Conservation (phyloP, 2,329 filamentous ascomycete species). For the Neurospora sp. region DNA sequence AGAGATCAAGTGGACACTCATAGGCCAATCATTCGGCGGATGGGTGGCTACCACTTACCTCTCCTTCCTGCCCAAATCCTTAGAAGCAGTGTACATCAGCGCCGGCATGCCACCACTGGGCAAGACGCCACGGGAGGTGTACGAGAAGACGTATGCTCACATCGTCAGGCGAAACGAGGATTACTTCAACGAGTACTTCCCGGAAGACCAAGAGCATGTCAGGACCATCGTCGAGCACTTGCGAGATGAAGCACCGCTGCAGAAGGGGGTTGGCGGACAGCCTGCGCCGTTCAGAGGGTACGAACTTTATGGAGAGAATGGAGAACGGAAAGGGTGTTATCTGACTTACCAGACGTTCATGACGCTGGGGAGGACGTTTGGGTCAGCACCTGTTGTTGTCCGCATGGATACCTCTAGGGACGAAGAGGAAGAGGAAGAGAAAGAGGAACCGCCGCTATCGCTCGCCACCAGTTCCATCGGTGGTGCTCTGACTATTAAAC, state of each 20-base stretch:
- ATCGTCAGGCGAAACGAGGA: slow-evolving; percentile 49
- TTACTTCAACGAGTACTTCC: slow-evolving; percentile 54
- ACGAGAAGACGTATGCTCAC: slow-evolving; percentile 46
- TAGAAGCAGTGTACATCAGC: slow-evolving; percentile 54
- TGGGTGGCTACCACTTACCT: slow-evolving; percentile 64
- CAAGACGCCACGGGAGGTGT: slow-evolving; percentile 50
- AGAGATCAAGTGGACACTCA: slow-evolving; percentile 55
- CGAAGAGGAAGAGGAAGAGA: neutral
- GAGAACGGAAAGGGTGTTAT: slow-evolving; percentile 20
- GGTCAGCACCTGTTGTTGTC: slow-evolving; percentile 19
- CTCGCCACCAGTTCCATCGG: neutral
- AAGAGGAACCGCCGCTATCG: neutral
- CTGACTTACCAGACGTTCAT: slow-evolving; percentile 49
- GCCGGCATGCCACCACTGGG: slow-evolving; percentile 60
- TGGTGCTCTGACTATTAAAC: neutral
- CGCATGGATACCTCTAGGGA: neutral
- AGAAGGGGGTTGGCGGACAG: neutral
- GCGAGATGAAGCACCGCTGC: neutral
- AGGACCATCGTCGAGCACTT: slow-evolving; percentile 24
- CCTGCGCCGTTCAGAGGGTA: neutral
- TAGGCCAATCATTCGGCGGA: slow-evolving; percentile 66
- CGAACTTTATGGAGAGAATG: slow-evolving; percentile 29
- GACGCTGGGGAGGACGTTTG: slow-evolving; percentile 54
- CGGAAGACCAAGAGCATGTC: slow-evolving; percentile 53
- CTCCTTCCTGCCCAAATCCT: slow-evolving; percentile 51